phyloP scores from a whole-genome alignment of 2,329 filamentous ascomycete species.

The Clarireedia hainanense region DNA sequence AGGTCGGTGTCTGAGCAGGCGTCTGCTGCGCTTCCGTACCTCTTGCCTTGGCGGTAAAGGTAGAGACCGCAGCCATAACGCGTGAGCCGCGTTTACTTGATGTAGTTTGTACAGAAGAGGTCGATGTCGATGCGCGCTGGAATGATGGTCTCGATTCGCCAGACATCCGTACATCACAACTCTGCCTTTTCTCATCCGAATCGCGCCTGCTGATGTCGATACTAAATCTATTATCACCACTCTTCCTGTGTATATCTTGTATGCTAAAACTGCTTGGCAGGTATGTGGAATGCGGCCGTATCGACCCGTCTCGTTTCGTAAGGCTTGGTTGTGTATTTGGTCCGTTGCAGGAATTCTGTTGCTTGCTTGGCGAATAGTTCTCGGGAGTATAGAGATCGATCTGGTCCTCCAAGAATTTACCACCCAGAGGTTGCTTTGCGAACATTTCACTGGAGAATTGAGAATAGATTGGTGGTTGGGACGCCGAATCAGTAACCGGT shows the following conservation, averaged over 20 bases:
- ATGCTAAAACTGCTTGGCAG: slow-evolving; percentile 29
- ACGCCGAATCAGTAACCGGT: slow-evolving; percentile 33
- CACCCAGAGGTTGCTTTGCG: slow-evolving; percentile 31
- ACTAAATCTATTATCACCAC: slow-evolving; percentile 23
- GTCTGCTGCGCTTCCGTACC: background rate
- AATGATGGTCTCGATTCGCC: slow-evolving; percentile 17
- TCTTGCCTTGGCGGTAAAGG: slow-evolving; percentile 47
- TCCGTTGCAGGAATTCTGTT: slow-evolving; percentile 25
- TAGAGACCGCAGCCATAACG: slow-evolving; percentile 58
- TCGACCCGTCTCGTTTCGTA: slow-evolving; percentile 15
- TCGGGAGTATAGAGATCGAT: slow-evolving; percentile 29
- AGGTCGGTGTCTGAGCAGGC: slow-evolving; percentile 24
- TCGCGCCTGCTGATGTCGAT: slow-evolving; percentile 20
- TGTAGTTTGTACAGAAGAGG: slow-evolving; percentile 25
- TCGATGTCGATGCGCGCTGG: slow-evolving; percentile 19
- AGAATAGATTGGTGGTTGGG: slow-evolving; percentile 68
- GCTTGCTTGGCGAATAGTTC: slow-evolving; percentile 25
- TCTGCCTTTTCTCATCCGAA: slow-evolving; percentile 15
- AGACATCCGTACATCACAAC: slow-evolving; percentile 1
- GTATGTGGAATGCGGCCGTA: slow-evolving; percentile 27
- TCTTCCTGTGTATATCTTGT: slow-evolving; percentile 27
- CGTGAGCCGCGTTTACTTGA: slow-evolving; percentile 42
- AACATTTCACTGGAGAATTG: slow-evolving; percentile 51
- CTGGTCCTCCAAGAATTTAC: slow-evolving; percentile 30
- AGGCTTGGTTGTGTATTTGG: slow-evolving; percentile 23